phyloP scores from a whole-genome alignment of 2,329 filamentous ascomycete genomes.

The Nemania sp. region DNA sequence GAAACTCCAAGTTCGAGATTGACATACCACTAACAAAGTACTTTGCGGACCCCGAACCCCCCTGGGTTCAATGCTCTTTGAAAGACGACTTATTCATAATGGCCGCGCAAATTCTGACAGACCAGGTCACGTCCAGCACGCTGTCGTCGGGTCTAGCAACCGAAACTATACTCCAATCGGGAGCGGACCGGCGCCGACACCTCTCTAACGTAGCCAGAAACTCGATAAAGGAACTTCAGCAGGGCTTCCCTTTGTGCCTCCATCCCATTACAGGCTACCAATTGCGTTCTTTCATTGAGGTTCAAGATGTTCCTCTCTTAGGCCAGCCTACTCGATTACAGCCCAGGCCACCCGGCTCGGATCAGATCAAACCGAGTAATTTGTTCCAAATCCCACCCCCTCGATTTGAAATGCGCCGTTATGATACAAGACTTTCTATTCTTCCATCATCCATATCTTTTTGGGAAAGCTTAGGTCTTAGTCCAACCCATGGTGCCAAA shows the following conservation, averaged over 20 bases:
- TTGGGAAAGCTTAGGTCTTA: slow-evolving; percentile 84
- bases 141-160: slow-evolving; percentile 51
- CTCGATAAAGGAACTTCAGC: slow-evolving; percentile 62
- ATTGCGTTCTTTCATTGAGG: slow-evolving; percentile 65
- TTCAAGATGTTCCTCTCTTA: slow-evolving; percentile 67
- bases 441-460: slow-evolving; percentile 80
- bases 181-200: slow-evolving; percentile 54
- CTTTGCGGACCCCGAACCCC: slow-evolving; percentile 70
- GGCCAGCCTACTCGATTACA: slow-evolving; percentile 66
- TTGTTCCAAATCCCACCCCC: slow-evolving; percentile 75
- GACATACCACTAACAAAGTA: slow-evolving; percentile 66
- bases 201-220: slow-evolving; percentile 59
- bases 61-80: slow-evolving; percentile 58
- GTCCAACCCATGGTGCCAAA: slow-evolving; percentile 77
- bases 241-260: slow-evolving; percentile 59
- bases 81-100: slow-evolving; percentile 72
- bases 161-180: slow-evolving; percentile 47
- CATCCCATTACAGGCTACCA: slow-evolving; percentile 56
- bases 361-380: slow-evolving; percentile 63
- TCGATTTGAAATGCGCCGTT: slow-evolving; percentile 77
- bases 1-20: slow-evolving; percentile 61
- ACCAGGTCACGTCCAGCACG: slow-evolving; percentile 71
- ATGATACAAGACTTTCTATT: slow-evolving; percentile 77
- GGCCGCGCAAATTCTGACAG: slow-evolving; percentile 77
- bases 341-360: slow-evolving; percentile 60